Evolutionary conservation across 257 asterid genomes (phyloP).

Genomic region (Nicotiana obtusifolia): DNA sequence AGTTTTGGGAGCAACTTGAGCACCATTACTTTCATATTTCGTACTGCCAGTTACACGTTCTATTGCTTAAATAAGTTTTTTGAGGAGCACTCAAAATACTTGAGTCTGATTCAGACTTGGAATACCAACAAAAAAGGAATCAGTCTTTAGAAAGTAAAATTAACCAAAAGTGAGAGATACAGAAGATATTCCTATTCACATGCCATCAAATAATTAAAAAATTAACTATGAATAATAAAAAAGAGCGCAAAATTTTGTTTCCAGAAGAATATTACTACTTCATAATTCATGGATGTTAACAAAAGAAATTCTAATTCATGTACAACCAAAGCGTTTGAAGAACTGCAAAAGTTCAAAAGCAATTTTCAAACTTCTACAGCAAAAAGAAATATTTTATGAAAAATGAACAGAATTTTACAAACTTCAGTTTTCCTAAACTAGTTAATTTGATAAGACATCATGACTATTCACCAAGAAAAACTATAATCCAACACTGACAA

Average conservation of each 20-base stretch:
- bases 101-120: neutral
- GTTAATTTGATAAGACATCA: neutral
- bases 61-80: neutral
- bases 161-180: neutral
- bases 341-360: neutral
- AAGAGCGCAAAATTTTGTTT: neutral
- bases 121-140: neutral
- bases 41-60: neutral
- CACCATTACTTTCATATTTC: neutral
- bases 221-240: neutral
- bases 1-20: neutral
- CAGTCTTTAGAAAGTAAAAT: neutral
- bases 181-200: neutral
- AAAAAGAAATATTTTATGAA: neutral
- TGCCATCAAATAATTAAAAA: neutral
- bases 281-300: neutral
- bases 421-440: neutral
- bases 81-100: neutral
- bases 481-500: neutral
- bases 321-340: neutral
- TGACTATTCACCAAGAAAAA: neutral
- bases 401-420: neutral
- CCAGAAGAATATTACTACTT: neutral
- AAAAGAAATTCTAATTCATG: neutral
- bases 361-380: neutral